phyloP scores from a whole-genome alignment of 2,329 filamentous ascomycete genomes.

The Sporothrix mexicana region DNA sequence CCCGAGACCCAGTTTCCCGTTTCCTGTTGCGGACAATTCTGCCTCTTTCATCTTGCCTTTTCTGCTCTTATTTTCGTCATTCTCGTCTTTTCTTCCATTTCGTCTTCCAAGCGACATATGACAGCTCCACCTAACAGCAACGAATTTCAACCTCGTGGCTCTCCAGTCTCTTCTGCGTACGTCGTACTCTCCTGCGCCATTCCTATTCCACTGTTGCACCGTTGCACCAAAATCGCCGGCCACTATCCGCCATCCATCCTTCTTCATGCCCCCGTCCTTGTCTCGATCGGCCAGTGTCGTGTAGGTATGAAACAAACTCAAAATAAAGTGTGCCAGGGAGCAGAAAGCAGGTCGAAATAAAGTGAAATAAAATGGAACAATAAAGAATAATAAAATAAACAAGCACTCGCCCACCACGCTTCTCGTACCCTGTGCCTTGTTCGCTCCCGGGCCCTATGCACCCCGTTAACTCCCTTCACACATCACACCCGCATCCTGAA shows the following conservation, averaged over 20 bases:
- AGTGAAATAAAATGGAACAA: not conserved
- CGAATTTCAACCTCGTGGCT: not conserved
- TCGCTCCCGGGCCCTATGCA: not conserved
- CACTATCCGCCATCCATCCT: constrained; percentile 17
- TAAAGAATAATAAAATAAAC: not conserved
- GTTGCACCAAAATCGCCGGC: constrained; percentile 10
- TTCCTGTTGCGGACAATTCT: not conserved
- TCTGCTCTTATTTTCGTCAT: too few species aligned
- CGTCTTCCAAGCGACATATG: too few species aligned
- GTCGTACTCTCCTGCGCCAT: not conserved
- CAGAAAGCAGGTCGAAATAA: not conserved
- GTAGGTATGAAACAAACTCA: constrained; percentile 29
- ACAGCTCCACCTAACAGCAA: too few species aligned
- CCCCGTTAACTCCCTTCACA: not conserved
- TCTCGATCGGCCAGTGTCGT: constrained; percentile 25
- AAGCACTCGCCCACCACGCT: not conserved
- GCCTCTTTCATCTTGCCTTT: not conserved
- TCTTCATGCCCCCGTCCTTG: constrained; percentile 19
- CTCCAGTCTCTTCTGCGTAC: not conserved
- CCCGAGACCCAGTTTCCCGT: not conserved
- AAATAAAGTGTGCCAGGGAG: constrained; percentile 20
- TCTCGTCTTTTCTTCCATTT: too few species aligned
- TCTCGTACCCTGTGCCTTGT: constrained; percentile 9
- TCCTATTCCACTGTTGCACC: constrained; percentile 21
- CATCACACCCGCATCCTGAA: constrained; percentile 7